Evolutionary conservation across 371 early-diverging fungal genomes (phyloP).

Genomic region (Saksenaea vasiformis): DNA sequence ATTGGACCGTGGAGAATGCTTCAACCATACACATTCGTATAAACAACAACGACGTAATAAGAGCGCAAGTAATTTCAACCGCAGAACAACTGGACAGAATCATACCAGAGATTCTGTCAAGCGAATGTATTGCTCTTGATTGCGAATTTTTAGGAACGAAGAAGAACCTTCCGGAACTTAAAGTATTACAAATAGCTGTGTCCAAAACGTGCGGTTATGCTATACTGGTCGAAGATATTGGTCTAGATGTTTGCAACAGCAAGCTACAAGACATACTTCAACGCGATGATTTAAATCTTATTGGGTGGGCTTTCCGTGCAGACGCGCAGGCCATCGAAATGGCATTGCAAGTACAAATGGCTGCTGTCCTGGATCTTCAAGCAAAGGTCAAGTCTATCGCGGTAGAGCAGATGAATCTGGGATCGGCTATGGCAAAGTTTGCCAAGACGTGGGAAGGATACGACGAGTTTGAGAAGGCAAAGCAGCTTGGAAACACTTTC

Average conservation of each 20-base stretch:
- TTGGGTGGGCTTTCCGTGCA: constrained; percentile 44
- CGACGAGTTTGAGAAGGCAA: constrained; percentile 33
- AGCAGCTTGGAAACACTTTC: constrained; percentile 29
- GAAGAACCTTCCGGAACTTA: constrained; percentile 32
- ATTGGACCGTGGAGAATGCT: constrained; percentile 25
- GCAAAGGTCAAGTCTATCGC: constrained; percentile 28
- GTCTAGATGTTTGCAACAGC: constrained; percentile 24
- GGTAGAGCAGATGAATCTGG: constrained; percentile 27
- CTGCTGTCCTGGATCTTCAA: constrained; percentile 41
- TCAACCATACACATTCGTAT: constrained; percentile 10
- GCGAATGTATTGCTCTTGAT: constrained; percentile 29
- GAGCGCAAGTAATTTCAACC: constrained; percentile 27
- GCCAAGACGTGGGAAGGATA: constrained; percentile 34
- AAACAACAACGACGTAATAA: constrained; percentile 5
- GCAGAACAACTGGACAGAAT: constrained; percentile 25
- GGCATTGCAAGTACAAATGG: constrained; percentile 20
- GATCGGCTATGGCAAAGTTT: constrained; percentile 27
- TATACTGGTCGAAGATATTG: constrained; percentile 43
- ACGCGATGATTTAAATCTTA: constrained; percentile 8
- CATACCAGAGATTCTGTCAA: constrained; percentile 10
- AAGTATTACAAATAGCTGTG: constrained; percentile 44
- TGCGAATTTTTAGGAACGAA: constrained; percentile 44
- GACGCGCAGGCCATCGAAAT: constrained; percentile 46
- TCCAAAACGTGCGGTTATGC: constrained; percentile 38
- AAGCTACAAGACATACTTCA: constrained; percentile 16